These are phyloP conservation scores for Oryza officinalis DNA, from an alignment of 176 grass and related monocot species.

Conservation along the genomic window DNA sequence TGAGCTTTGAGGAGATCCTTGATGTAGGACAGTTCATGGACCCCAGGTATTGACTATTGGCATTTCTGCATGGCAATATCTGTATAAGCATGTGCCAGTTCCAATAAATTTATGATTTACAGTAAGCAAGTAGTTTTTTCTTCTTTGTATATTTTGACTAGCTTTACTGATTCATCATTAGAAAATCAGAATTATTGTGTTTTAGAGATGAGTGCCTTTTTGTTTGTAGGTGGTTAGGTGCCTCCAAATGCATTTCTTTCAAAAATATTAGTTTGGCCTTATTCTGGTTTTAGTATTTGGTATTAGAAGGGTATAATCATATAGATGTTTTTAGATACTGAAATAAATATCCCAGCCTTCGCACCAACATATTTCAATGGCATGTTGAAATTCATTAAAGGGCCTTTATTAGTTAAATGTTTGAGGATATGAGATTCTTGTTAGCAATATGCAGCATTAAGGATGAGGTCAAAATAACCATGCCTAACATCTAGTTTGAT, in stretches of 20 bases:
- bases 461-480: not conserved
- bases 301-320: not conserved
- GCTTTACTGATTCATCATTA: not conserved
- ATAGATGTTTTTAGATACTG: not conserved
- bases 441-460: not conserved
- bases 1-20: constrained; percentile 68
- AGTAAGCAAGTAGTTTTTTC: not conserved
- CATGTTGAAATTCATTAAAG: constrained; percentile 3
- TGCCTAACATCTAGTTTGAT: not conserved
- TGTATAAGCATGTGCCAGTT: not conserved
- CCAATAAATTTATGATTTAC: not conserved
- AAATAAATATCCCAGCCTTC: not conserved
- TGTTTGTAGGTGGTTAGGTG: not conserved
- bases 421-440: constrained; percentile 4
- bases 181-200: not conserved
- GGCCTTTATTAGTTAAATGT: not conserved
- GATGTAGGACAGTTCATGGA: constrained; percentile 63
- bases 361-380: not conserved
- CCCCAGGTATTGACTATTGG: constrained; percentile 53
- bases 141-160: not conserved
- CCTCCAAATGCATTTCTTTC: not conserved
- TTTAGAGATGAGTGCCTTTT: not conserved
- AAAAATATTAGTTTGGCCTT: not conserved
- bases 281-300: not conserved
- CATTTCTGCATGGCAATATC: not conserved